phyloP scores from a whole-genome alignment of 2,329 filamentous ascomycete genomes.

The Cercospora brassicicola region DNA sequence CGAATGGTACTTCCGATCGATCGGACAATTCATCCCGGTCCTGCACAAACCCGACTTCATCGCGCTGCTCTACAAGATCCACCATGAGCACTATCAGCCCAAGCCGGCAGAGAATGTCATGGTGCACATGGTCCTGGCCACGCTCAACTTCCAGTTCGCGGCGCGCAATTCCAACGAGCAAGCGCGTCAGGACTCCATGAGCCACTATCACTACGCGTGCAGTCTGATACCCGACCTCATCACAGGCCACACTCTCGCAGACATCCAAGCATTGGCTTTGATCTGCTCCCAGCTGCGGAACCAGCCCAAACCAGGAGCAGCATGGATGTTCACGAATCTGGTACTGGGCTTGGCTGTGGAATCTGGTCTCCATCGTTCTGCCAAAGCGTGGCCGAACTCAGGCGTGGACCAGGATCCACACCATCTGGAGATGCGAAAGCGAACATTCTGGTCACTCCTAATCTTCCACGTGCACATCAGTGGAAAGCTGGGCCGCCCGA shows the following conservation, averaged over 20 bases:
- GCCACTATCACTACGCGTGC: slow-evolving; percentile 75
- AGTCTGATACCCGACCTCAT: slow-evolving; percentile 67
- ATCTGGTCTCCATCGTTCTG: slow-evolving; percentile 71
- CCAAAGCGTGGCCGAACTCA: slow-evolving; percentile 56
- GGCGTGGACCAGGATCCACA: slow-evolving; percentile 58
- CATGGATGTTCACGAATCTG: slow-evolving; percentile 65
- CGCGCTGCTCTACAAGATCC: slow-evolving; percentile 65
- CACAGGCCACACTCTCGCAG: slow-evolving; percentile 61
- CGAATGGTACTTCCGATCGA: slow-evolving; percentile 72
- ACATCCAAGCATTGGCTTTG: slow-evolving; percentile 72
- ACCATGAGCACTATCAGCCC: slow-evolving; percentile 67
- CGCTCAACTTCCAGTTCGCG: slow-evolving; percentile 76
- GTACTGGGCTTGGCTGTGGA: slow-evolving; percentile 71
- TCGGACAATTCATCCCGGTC: slow-evolving; percentile 71
- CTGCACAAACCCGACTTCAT: slow-evolving; percentile 76
- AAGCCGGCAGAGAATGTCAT: slow-evolving; percentile 66
- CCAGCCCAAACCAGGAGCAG: slow-evolving; percentile 76
- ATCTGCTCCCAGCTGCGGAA: slow-evolving; percentile 71
- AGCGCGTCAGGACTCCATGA: slow-evolving; percentile 67
- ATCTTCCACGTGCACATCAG: slow-evolving; percentile 67
- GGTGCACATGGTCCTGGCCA: slow-evolving; percentile 76
- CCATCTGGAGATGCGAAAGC: slow-evolving; percentile 73
- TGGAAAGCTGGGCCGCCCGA: slow-evolving; percentile 74
- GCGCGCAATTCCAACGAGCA: slow-evolving; percentile 62
- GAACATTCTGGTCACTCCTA: slow-evolving; percentile 73